A percentile compares a stretch with the other conserved stretches of the same genome.
Evolutionary conservation across 345 rosid genomes (phyloP).

Genomic region (Syzygium grande): DNA sequence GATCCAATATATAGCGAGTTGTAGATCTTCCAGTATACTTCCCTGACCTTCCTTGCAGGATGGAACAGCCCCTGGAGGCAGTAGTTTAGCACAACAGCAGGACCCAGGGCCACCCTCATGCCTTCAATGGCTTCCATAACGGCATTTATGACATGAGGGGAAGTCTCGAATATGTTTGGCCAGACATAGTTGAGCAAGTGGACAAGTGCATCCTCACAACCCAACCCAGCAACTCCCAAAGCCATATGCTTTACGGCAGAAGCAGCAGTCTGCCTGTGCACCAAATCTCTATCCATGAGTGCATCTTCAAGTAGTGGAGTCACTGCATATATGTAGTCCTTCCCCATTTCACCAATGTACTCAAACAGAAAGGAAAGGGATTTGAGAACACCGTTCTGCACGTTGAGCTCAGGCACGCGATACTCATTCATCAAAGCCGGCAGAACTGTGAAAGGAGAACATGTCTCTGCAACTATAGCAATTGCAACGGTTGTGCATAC

Average conservation of each 20-base stretch:
- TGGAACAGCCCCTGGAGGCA: slow-evolving; percentile 98
- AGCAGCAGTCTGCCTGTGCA: slow-evolving; percentile 98
- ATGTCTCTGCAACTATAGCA: slow-evolving; percentile 95
- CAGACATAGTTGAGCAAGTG: slow-evolving; percentile 92
- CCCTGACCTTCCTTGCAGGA: slow-evolving; percentile 96
- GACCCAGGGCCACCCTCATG: slow-evolving; percentile 91
- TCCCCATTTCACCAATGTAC: slow-evolving; percentile 99
- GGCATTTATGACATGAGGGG: slow-evolving; percentile 95
- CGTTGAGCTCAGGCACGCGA: slow-evolving; percentile 96
- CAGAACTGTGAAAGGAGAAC: slow-evolving; percentile 91
- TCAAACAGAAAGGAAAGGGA: slow-evolving; percentile 93
- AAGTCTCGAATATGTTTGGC: slow-evolving; percentile 99
- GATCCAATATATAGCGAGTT: slow-evolving; percentile 91
- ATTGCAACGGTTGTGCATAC: slow-evolving; percentile 99
- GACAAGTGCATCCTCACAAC: slow-evolving; percentile 92
- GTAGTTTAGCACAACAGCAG: slow-evolving; percentile 80
- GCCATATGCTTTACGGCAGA: slow-evolving; percentile 99
- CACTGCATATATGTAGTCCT: slow-evolving; percentile 95
- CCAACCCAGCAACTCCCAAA: slow-evolving; percentile 93
- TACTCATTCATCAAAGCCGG: slow-evolving; percentile 99
- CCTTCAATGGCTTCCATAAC: slow-evolving; percentile 99
- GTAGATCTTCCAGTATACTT: slow-evolving; percentile 99
- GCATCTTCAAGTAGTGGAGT: slow-evolving; percentile 99
- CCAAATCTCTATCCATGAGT: slow-evolving; percentile 95
- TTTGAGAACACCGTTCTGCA: slow-evolving; percentile 96